Evolutionary conservation across 805 yeast genomes (phyloP).

Genomic region (Wickerhamiella siamensis): DNA sequence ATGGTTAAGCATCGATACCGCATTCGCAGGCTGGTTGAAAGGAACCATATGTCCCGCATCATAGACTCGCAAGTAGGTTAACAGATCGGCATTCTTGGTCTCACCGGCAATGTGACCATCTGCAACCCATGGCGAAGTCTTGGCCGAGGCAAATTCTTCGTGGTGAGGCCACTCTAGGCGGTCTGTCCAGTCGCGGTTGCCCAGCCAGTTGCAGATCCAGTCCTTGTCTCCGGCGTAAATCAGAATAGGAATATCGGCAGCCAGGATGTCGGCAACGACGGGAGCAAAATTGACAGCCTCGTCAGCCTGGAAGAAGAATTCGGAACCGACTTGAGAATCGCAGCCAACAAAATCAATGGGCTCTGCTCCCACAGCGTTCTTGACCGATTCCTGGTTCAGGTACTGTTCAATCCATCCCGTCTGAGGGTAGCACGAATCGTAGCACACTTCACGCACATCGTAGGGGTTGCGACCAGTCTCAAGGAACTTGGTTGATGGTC

Average conservation of each 20-base stretch:
- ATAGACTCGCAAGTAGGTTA: constrained; percentile 68
- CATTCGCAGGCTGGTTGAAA: constrained; percentile 65
- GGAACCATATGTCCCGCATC: constrained; percentile 97
- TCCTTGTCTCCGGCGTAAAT: constrained; percentile 94
- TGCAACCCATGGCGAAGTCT: constrained; percentile 22
- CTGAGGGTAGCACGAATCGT: constrained; percentile 53
- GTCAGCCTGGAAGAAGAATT: constrained; percentile 79
- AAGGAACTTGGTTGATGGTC: constrained; percentile 44
- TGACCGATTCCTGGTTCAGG: constrained; percentile 62
- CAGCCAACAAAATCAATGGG: constrained; percentile 39
- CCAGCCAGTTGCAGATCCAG: constrained; percentile 90
- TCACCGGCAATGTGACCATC: constrained; percentile 43
- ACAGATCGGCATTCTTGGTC: constrained; percentile 50
- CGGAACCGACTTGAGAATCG: constrained; percentile 67
- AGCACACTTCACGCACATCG: constrained; percentile 57
- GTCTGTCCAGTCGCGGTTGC: constrained; percentile 76
- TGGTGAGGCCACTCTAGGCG: constrained; percentile 48
- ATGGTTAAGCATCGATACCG: constrained; percentile 69
- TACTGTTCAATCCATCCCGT: constrained; percentile 61
- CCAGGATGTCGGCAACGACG: constrained; percentile 54
- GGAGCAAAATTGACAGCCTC: constrained; percentile 81
- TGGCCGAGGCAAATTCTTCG: constrained; percentile 35
- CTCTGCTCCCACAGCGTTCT: constrained; percentile 75
- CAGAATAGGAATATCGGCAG: constrained; percentile 63
- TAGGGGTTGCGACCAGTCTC: constrained; percentile 84